Percentiles rank a stretch among this genome's conserved stretches.
phyloP scores from a whole-genome alignment of 257 asterid genomes.

The Coffea canephora region DNA sequence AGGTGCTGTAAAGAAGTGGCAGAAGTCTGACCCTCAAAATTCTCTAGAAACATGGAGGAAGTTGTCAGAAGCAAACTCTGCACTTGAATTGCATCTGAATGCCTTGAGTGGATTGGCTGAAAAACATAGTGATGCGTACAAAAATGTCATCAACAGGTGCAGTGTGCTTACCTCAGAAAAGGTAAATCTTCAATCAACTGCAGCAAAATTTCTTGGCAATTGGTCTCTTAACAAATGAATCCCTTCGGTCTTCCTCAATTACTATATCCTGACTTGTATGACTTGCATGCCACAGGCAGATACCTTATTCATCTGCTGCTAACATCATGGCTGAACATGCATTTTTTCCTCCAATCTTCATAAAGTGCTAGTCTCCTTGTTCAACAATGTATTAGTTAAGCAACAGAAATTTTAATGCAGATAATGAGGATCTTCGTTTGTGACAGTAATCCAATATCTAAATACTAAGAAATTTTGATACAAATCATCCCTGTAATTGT shows the following conservation, averaged over 20 bases:
- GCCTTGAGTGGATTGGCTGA: constrained; percentile 64
- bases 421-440: neutral
- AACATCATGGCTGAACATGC: neutral
- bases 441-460: neutral
- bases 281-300: neutral
- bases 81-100: constrained; percentile 70
- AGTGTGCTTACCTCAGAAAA: constrained; percentile 60
- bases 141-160: constrained; percentile 52
- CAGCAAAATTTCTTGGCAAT: neutral
- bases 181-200: constrained; percentile 34
- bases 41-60: constrained; percentile 79
- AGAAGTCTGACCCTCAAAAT: constrained; percentile 76
- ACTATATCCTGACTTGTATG: neutral
- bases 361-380: neutral
- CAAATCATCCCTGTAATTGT: neutral
- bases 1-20: constrained; percentile 99
- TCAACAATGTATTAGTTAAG: neutral
- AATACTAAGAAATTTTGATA: neutral
- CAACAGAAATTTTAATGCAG: neutral
- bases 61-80: constrained; percentile 72
- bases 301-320: neutral
- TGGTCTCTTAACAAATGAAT: neutral
- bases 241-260: neutral
- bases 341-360: neutral
- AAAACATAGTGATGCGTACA: constrained; percentile 47